These are phyloP conservation scores for Starmerella floris DNA, from an alignment of 805 yeast genomes.

Conservation along the genomic window DNA sequence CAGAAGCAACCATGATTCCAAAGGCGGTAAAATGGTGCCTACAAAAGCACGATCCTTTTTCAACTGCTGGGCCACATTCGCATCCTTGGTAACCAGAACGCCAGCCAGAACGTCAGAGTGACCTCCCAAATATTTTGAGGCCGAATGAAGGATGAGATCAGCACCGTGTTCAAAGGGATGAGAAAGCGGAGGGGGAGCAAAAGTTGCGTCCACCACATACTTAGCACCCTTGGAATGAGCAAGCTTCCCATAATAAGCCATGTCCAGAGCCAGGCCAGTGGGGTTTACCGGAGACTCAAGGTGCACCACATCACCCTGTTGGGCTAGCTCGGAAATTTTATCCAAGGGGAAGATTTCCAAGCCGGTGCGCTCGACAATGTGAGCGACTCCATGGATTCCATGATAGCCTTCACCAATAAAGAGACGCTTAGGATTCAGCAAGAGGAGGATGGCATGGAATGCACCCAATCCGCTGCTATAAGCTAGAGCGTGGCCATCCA, in stretches of 20 bases:
- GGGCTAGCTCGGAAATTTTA: conserved; percentile 34
- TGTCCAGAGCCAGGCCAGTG: conserved; percentile 51
- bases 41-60: conserved; percentile 50
- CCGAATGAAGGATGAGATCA: conserved; percentile 80
- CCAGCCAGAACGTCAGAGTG: conserved; percentile 88
- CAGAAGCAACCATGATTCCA: conserved; percentile 60
- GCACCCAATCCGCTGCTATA: conserved; percentile 77
- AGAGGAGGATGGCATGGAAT: conserved; percentile 57
- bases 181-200: conserved; percentile 86
- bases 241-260: conserved; percentile 45
- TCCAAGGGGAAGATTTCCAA: conserved; percentile 23
- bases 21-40: conserved; percentile 68
- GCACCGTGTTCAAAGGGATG: conserved; percentile 73
- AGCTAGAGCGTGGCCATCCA: conserved; percentile 52
- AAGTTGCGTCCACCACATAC: conserved; percentile 71
- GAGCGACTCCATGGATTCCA: conserved; percentile 64
- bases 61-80: conserved; percentile 41
- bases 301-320: conserved; percentile 64
- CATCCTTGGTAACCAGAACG: conserved; percentile 56
- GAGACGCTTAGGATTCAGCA: conserved; percentile 57
- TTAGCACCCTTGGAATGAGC: conserved; percentile 71
- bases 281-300: conserved; percentile 71
- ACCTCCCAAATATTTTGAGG: conserved; percentile 87
- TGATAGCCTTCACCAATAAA: conserved; percentile 74
- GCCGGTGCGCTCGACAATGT: conserved; percentile 50